phyloP scores from a whole-genome alignment of 768 basidiomycete species.

The Amanita rubescens region DNA sequence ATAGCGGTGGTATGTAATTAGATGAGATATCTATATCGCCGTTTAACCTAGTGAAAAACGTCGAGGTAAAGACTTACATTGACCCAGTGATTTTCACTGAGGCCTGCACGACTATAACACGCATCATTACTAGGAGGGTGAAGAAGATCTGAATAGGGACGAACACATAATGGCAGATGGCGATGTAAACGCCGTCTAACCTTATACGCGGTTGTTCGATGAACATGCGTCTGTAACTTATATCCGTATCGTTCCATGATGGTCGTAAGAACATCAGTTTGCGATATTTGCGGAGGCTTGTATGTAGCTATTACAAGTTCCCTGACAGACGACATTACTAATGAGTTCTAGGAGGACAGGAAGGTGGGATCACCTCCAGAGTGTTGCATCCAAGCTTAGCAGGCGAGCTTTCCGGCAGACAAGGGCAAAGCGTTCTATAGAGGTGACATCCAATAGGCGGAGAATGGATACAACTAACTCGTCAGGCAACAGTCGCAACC shows the following conservation, averaged over 20 bases:
- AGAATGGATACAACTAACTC: constrained; percentile 70
- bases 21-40: constrained; percentile 56
- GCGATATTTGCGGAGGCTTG: constrained; percentile 65
- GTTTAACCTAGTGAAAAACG: constrained; percentile 6
- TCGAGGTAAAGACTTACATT: constrained; percentile 43
- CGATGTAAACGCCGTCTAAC: constrained; percentile 85
- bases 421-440: constrained; percentile 71
- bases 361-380: constrained; percentile 60
- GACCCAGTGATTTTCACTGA: constrained; percentile 83
- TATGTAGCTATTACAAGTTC: constrained; percentile 59
- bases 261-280: constrained; percentile 37
- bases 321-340: constrained; percentile 28
- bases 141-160: constrained; percentile 15
- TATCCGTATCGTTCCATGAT: constrained; percentile 46
- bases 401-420: constrained; percentile 71
- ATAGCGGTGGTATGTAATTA: constrained; percentile 91
- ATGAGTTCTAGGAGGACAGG: not conserved
- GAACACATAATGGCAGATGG: constrained; percentile 83
- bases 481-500: constrained; percentile 59
- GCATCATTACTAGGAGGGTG: constrained; percentile 11
- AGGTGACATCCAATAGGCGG: constrained; percentile 52
- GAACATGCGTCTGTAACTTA: constrained; percentile 69
- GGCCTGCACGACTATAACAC: constrained; percentile 52
- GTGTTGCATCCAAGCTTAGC: constrained; percentile 55
- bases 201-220: constrained; percentile 83